phyloP scores from a whole-genome alignment of 345 rosid species.

The Populus nigra region DNA sequence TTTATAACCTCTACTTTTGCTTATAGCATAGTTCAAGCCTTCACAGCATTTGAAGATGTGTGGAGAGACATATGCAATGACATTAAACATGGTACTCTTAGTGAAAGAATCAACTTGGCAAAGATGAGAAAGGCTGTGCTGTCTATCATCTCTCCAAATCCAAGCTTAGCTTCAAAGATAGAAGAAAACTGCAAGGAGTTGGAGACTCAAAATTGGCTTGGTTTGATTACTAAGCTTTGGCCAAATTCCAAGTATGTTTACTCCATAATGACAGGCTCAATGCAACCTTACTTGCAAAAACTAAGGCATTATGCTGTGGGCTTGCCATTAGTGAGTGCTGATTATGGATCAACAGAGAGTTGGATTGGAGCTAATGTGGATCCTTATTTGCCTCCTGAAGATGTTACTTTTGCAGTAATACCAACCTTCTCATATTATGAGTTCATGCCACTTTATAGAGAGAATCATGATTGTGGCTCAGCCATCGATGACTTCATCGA shows the following conservation, averaged over 20 bases:
- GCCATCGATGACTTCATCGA: slow-evolving; percentile 60
- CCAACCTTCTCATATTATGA: slow-evolving; percentile 91
- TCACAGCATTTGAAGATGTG: slow-evolving; percentile 58
- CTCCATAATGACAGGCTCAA: slow-evolving; percentile 95
- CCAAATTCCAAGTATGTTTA: slow-evolving; percentile 84
- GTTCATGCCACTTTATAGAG: slow-evolving; percentile 73
- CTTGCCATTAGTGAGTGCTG: slow-evolving; percentile 80
- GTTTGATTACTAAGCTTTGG: slow-evolving; percentile 68
- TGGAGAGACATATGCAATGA: slow-evolving; percentile 77
- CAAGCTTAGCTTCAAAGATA: slow-evolving; percentile 47
- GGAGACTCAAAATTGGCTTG: slow-evolving; percentile 49
- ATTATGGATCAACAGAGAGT: slow-evolving; percentile 91
- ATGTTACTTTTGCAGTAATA: slow-evolving; percentile 70
- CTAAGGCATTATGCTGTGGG: slow-evolving; percentile 68
- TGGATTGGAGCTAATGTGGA: slow-evolving; percentile 95
- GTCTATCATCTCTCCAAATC: slow-evolving; percentile 53
- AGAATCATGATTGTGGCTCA: slow-evolving; percentile 30
- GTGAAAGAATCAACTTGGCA: slow-evolving; percentile 48
- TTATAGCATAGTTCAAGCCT: slow-evolving; percentile 79
- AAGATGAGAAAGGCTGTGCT: slow-evolving; percentile 59
- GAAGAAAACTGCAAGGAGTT: slow-evolving; percentile 48
- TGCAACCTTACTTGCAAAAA: slow-evolving; percentile 69
- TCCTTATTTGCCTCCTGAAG: slow-evolving; percentile 64
- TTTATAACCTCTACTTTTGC: slow-evolving; percentile 83
- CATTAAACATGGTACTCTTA: slow-evolving; percentile 54